Conservation (phyloP, 1,139 yeast species). For the Suhomyces wounanorum region DNA sequence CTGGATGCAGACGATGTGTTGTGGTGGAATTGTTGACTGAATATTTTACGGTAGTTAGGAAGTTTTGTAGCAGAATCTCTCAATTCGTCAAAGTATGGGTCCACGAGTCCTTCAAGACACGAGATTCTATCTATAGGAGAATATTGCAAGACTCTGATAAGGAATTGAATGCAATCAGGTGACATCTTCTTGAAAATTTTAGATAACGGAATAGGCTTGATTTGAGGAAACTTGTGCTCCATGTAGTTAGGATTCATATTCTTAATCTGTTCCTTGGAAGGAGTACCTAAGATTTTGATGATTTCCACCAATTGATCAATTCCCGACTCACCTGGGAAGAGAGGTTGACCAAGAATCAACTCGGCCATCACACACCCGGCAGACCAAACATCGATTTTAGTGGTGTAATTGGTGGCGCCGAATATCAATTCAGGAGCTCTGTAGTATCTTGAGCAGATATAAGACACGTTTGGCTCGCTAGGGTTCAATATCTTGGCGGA, state of each 20-base stretch:
- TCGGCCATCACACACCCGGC: constrained; percentile 99
- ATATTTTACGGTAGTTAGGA: constrained; percentile 54
- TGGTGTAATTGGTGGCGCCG: constrained; percentile 92
- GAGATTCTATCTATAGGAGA: constrained; percentile 72
- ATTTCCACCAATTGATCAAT: constrained; percentile 97
- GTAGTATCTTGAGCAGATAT: constrained; percentile 94
- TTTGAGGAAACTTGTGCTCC: constrained; percentile 97
- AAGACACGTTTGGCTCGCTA: constrained; percentile 90
- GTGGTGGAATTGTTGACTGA: constrained; percentile 41
- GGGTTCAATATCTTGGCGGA: constrained; percentile 93
- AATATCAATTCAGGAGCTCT: constrained; percentile 93
- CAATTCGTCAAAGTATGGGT: constrained; percentile 77
- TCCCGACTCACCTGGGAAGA: constrained; percentile 97
- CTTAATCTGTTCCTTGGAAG: constrained; percentile 86
- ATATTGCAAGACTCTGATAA: constrained; percentile 65
- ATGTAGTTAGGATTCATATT: constrained; percentile 97
- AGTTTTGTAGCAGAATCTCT: constrained; percentile 55
- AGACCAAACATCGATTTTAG: constrained; percentile 96
- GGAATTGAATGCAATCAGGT: constrained; percentile 63
- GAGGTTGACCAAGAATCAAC: constrained; percentile 88
- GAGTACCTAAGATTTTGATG: constrained; percentile 94
- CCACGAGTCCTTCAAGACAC: constrained; percentile 68
- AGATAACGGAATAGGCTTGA: constrained; percentile 86
- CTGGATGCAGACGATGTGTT: constrained; percentile 18
- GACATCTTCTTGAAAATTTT: constrained; percentile 75